Base-by-base conservation (phyloP, 2,329 filamentous ascomycete genomes). In the Aspergillaceae sp. region DNA sequence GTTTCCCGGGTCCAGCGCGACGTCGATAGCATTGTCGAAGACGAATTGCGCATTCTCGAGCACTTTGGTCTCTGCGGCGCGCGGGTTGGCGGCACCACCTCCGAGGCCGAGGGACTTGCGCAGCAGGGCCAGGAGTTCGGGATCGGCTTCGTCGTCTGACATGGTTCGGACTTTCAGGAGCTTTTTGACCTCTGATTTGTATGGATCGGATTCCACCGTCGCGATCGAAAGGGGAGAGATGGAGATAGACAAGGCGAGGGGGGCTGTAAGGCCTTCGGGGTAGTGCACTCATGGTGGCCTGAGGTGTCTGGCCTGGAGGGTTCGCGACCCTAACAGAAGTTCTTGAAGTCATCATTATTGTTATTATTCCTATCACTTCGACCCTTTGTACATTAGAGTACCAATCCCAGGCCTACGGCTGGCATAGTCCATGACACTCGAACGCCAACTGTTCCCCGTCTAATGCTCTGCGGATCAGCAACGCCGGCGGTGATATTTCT, bases 131-230 rank as follows among this genome's bases (percentile, higher is more conserved):
- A 96, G 76, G 40, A 97, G 81, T 68, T 96, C 90, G 36, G 79
- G 84, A 62, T 96, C 91, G 41, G 84, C 83, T 66, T 95, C 91
- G 67, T 94, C 87, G 72, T 96, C 89, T 41, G 87, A 94, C 86
- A 94, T 94, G 56, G 42, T 71, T 51, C 42, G 43, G 42, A 7
- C 44, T 48, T 10, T 50, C 43, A 45, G 48, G 55, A 11, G 7
- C 19, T 28, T 8, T 32, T 32, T 32, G 5, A 5, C 8, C 30
- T 3, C 11, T 38, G 26, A 5, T 26, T 38, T 38, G 5, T 26
- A 28, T 28, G 36, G 7, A 19, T 26, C 7, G 1, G 1, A 38
- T 28, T 19, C 26, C 9, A 19, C n/a, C 34, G n/a, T 36, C 4
- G 26, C n/a, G n/a, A 38, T 11, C 19, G 36, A 19, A 28, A 8